Evolutionary conservation across 2,329 filamentous ascomycete genomes (phyloP).

Genomic region (Colletotrichum spaethianum): DNA sequence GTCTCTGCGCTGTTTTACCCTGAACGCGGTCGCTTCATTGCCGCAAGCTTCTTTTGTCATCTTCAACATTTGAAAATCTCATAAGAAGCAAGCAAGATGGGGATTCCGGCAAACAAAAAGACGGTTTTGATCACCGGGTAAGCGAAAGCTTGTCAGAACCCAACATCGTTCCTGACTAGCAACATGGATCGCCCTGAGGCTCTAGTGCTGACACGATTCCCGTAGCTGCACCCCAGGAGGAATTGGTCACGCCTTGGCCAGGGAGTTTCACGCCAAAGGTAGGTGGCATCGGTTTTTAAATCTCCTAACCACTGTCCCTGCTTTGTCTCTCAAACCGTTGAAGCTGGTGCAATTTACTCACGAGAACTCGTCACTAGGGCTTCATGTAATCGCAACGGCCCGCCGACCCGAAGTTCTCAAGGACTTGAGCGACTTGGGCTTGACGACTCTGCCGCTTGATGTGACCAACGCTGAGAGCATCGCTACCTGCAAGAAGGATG

Average conservation of each 20-base stretch:
- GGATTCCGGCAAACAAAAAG: conserved; percentile 49
- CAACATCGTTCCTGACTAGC: not conserved
- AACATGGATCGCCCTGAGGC: not conserved
- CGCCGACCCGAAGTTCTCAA: conserved; percentile 64
- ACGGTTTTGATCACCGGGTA: conserved; percentile 67
- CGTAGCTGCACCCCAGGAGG: conserved; percentile 70
- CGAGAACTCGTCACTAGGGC: conserved; percentile 50
- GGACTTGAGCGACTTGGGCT: conserved; percentile 61
- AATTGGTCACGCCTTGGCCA: conserved; percentile 68
- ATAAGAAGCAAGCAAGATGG: conserved; percentile 5
- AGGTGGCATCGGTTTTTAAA: conserved; percentile 14
- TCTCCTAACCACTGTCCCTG: not conserved
- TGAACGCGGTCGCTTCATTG: not conserved
- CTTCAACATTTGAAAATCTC: not conserved
- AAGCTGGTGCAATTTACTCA: not conserved
- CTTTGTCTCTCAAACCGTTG: not conserved
- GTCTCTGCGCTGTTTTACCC: not conserved
- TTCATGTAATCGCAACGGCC: conserved; percentile 71
- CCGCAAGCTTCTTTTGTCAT: not conserved
- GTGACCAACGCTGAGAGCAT: conserved; percentile 68
- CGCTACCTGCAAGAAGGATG: conserved; percentile 60
- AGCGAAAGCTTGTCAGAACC: conserved; percentile 27
- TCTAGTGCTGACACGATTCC: conserved; percentile 4
- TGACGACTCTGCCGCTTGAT: conserved; percentile 66
- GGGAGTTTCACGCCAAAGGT: conserved; percentile 69